Conservation (phyloP, 2,329 filamentous ascomycete species). For the Fusarium burgessii region DNA sequence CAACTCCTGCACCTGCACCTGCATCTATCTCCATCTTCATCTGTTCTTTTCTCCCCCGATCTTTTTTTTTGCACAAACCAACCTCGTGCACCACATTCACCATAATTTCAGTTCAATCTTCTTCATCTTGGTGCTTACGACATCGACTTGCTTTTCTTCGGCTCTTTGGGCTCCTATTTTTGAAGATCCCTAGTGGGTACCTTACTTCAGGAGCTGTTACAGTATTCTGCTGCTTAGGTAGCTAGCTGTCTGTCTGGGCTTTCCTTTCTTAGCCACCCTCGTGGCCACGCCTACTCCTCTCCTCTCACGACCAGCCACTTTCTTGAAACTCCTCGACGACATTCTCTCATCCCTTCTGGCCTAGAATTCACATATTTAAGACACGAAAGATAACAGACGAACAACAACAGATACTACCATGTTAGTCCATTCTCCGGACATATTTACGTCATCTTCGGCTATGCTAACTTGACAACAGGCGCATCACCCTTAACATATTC, state of each 20-base stretch:
- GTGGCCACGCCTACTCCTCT: conserved; percentile 14
- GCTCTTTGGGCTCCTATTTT: background rate
- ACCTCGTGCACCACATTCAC: conserved; percentile 15
- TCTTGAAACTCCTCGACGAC: conserved; percentile 8
- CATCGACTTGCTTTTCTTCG: background rate
- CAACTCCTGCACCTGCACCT: conserved; percentile 17
- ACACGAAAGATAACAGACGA: background rate
- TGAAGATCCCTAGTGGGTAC: conserved; percentile 11
- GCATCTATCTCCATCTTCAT: conserved; percentile 35
- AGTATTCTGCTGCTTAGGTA: background rate
- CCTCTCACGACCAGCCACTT: conserved; percentile 34
- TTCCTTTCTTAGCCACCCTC: conserved; percentile 14
- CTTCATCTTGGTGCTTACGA: background rate
- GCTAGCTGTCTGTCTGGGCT: conserved; percentile 7
- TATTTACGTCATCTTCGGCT: conserved; percentile 18
- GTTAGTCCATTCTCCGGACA: conserved; percentile 28
- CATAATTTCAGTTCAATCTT: conserved; percentile 1
- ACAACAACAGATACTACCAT: conserved; percentile 30
- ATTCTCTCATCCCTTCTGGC: conserved; percentile 9
- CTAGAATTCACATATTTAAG: background rate
- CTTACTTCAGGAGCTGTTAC: conserved; percentile 15
- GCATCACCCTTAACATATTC: conserved; percentile 87
- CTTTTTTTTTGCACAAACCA: conserved; percentile 21
- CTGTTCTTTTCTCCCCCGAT: conserved; percentile 22
- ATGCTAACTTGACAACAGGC: conserved; percentile 65